Base-by-base conservation (phyloP, 2,329 filamentous ascomycete species). In the Venturia aucupariae region DNA sequence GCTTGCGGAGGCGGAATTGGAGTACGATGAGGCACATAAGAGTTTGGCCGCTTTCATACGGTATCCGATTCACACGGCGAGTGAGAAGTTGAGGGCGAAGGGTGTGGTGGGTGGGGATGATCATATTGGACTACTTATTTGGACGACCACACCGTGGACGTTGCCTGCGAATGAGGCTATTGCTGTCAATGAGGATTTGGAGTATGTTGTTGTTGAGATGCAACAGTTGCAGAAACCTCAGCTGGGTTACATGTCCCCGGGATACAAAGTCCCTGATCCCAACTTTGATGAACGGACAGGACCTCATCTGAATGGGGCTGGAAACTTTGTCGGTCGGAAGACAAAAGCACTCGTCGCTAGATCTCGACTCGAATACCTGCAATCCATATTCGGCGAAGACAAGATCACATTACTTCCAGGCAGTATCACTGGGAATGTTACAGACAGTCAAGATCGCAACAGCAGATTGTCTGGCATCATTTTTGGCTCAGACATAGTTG, bases 61-160 rank as follows among this genome's bases (percentile, higher is more conserved):
- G 66, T 95, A 95, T 70, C 89, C 87, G 0, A 80, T 97, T 35
- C 74, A 75, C 0, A 70, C 75, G 11, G 64, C 85, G 15, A 78
- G 81, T 0, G 71, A 76, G 8, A 71, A 76, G 30, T 69, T 87
- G 30, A 70, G 71, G 59, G 71, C 75, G 0, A 74, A 72, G 13
- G 70, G 83, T 38, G 67, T 68, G 19, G 57, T 65, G 30, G 48
- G 55, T 10, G 38, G 27, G 6, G 73, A 83, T 27, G 80, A 81
- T 4, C 77, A 80, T 5, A 72, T 97, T 13, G 88, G 83, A 73
- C 90, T 89, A n/a, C 82, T 94, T n/a, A 90, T 97, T 62, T 99
- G 94, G 94, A 99, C 94, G 1, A 99, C 94, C 0, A 99, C 94
- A 0, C 94, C 94, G 0, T 99, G 94, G 94, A 99, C 94, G 0